Conservation (phyloP, 129 eudicot genomes). For the Tagetes erecta region DNA sequence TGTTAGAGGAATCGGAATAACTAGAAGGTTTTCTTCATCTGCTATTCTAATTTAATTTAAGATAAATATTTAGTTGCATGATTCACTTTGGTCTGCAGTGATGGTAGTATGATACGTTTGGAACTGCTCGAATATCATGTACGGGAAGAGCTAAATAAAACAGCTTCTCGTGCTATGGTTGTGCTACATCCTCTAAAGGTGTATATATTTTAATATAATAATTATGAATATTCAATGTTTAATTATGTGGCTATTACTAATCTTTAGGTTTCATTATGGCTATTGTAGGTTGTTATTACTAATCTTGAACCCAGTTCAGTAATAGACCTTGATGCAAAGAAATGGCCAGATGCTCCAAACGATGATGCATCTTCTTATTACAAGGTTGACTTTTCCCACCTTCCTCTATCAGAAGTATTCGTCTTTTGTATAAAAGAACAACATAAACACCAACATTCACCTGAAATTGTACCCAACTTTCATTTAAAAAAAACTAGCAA, state of each 20-base stretch:
- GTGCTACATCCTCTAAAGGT: constrained; percentile 94
- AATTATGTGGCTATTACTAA: constrained; percentile 12
- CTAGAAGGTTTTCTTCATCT: constrained; percentile 65
- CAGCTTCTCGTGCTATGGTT: constrained; percentile 88
- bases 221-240: background rate
- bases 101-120: constrained; percentile 69
- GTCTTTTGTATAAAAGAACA: background rate
- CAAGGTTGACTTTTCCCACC: constrained; percentile 51
- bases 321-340: constrained; percentile 90
- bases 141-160: constrained; percentile 89
- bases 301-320: constrained; percentile 70
- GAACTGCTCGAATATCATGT: constrained; percentile 86
- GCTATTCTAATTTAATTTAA: background rate
- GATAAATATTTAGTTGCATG: background rate
- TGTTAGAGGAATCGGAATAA: constrained; percentile 91
- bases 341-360: constrained; percentile 93
- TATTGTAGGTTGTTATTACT: constrained; percentile 77
- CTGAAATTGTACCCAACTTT: background rate
- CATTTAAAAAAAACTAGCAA: background rate
- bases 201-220: constrained; percentile 16
- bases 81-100: constrained; percentile 54
- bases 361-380: constrained; percentile 76
- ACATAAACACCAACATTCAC: background rate
- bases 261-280: background rate
- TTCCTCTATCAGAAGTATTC: background rate